Base-by-base conservation (phyloP, 2,329 filamentous ascomycete genomes). In the Neurospora sp. region DNA sequence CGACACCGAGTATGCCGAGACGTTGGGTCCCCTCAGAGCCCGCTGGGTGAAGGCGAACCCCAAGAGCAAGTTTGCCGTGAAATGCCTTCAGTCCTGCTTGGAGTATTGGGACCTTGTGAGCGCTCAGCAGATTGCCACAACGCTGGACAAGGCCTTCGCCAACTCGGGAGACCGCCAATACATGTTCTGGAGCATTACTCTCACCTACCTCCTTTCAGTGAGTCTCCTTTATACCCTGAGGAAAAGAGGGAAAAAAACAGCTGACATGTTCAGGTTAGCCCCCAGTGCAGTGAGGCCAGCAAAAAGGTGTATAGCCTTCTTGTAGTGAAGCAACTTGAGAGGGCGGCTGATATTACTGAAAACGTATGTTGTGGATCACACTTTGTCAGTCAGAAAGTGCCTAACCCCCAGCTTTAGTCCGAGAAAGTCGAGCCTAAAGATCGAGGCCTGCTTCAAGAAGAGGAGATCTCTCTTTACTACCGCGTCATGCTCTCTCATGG, bases 111-210 rank as follows among this genome's bases (percentile, higher is more conserved):
- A 89, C 73, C 80, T 88, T 69, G 79, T 81, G 70, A 86, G 85
- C 74, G 85, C 86, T 2, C 86, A 88, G 76, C 84, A 87, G 85
- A 88, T 88, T 74, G 84, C 86, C 0, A 83, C 84, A 1, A 81
- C 83, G 0, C 74, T 87, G 36, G 86, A 87, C 71, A 83, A 83
- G 74, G 82, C 83, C 0, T 84, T 85, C 67, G 79, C 83, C 2
- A 79, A 81, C 33, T 80, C 83, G 0, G 77, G 80, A 37, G 84
- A 87, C 28, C 79, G 83, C 38, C 78, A 78, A 2, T 84, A 83
- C 69, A 79, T 86, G 76, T 87, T 87, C 71, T 86, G 83, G 81
- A 87, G 85, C 71, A 87, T 88, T 72, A 78, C 82, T 23, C 80
- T 85, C 17, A 87, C 85, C 0, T 83, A 85, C 71, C 74, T 87